phyloP scores from a whole-genome alignment of 148 eudicot species.

The Chenopodium album region DNA sequence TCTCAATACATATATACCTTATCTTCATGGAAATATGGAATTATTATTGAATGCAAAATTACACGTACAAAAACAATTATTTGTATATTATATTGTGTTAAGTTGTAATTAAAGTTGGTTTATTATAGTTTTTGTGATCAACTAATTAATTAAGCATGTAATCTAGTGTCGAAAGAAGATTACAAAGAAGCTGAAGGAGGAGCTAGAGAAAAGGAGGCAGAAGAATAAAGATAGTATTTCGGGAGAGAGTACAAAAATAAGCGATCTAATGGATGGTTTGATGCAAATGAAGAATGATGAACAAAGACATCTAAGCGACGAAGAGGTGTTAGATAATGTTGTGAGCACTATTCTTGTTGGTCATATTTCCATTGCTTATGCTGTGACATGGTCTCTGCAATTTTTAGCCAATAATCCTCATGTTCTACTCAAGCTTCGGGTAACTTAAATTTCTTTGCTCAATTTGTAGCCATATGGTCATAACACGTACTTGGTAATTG shows the following conservation, averaged over 20 bases:
- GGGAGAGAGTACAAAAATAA: not conserved
- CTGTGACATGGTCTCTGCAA: conserved; percentile 43
- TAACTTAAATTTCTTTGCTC: conserved; percentile 7
- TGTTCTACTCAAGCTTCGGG: conserved; percentile 55
- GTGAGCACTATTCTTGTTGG: conserved; percentile 35
- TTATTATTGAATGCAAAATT: too few relatives aligned
- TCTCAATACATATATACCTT: too few relatives aligned
- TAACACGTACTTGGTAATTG: too few relatives aligned
- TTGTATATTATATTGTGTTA: too few relatives aligned
- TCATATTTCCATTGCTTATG: conserved; percentile 31
- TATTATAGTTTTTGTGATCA: not conserved
- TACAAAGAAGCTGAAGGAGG: not conserved
- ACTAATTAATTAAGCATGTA: too few relatives aligned
- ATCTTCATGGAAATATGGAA: too few relatives aligned
- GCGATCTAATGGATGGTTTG: conserved; percentile 21
- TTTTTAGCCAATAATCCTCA: conserved; percentile 47
- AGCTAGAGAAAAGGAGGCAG: conserved; percentile 3
- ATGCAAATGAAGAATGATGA: conserved; percentile 19
- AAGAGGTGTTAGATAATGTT: conserved; percentile 18
- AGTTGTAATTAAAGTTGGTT: too few relatives aligned
- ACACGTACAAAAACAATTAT: too few relatives aligned
- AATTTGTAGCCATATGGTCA: too few relatives aligned
- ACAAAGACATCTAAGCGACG: conserved; percentile 10
- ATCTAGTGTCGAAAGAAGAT: conserved; percentile 21
- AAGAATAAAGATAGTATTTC: not conserved